Base-by-base conservation (phyloP, 1,139 yeast genomes). In the Pichia sp. region DNA sequence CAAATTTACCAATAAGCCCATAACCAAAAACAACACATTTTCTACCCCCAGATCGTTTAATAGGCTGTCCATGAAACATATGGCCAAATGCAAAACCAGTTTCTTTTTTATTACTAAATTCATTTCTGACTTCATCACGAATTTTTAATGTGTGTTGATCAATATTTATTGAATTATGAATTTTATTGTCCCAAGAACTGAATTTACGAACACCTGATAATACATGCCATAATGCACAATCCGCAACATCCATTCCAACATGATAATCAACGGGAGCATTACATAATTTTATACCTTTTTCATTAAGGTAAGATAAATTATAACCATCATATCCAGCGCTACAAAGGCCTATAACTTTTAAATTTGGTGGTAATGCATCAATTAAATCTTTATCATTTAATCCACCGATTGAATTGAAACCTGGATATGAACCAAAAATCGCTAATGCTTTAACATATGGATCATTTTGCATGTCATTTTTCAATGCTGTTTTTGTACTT, bases 241-340 rank as follows among this genome's bases (percentile, higher is more conserved):
- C 95, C 1, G 94, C 87, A 16, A 87, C 96, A 11, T 87, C 85
- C 41, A 70, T 76, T 4, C 82, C 76, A 0, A 86, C 78, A 20
- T 22, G 30, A 37, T 70, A 65, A 5, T 46, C 45, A 32, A 83
- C 73, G 0, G 89, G 87, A 22, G 79, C 80, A 60, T 86, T 82
- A 51, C 86, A 78, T 47, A 85, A 67, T 5, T 65, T 56, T 33
- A 85, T 74, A n/a, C 73, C 73, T 42, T 67, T 68, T 26, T 65
- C 63, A 30, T 61, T 59, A 25, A 78, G 51, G 22, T 57, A 60
- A 10, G 59, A 66, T 4, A 71, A 71, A 59, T 83, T 85, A 51
- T 74, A 76, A 27, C 70, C 71, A 53, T 84, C 87, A 54, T 69
- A 72, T 0, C 95, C 96, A 3, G 85, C 90, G 45, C 87, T 75